phyloP scores from a whole-genome alignment of 768 basidiomycete genomes.

The Tubosaeta sp. region DNA sequence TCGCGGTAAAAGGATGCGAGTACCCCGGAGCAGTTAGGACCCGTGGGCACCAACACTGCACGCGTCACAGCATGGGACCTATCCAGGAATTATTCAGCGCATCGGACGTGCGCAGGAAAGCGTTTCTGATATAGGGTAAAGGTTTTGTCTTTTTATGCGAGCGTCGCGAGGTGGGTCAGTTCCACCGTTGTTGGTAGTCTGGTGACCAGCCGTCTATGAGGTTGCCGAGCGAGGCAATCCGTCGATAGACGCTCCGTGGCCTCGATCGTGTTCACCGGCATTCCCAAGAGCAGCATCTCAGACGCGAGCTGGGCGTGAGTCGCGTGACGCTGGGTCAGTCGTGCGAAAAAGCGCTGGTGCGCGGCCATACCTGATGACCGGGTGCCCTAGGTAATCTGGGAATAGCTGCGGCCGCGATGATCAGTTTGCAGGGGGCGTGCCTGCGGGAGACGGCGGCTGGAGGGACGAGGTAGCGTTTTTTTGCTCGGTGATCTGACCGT shows the following conservation, averaged over 20 bases:
- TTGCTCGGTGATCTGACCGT: slow-evolving; percentile 42
- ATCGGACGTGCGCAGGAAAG: too few species aligned
- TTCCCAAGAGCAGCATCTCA: slow-evolving; percentile 72
- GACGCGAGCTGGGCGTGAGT: slow-evolving; percentile 74
- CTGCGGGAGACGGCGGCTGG: slow-evolving; percentile 69
- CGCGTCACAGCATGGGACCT: slow-evolving; percentile 92
- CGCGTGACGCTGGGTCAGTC: slow-evolving; percentile 10
- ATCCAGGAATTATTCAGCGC: slow-evolving; percentile 4
- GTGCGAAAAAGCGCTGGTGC: slow-evolving; percentile 2
- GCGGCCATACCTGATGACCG: slow-evolving; percentile 71
- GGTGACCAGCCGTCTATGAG: too few species aligned
- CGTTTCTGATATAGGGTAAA: too few species aligned
- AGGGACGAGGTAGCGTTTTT: slow-evolving; percentile 35
- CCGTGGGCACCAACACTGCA: slow-evolving; percentile 96
- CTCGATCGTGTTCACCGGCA: slow-evolving; percentile 59
- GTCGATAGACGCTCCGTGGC: too few species aligned
- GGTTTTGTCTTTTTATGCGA: too few species aligned
- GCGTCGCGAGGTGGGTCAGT: too few species aligned
- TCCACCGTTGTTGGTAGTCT: too few species aligned
- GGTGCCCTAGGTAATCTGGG: slow-evolving; percentile 60
- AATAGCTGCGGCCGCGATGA: slow-evolving; percentile 78
- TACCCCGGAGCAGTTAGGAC: slow-evolving; percentile 90
- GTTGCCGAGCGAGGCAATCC: too few species aligned
- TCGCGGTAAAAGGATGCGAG: slow-evolving; percentile 92
- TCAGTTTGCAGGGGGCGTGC: slow-evolving; percentile 56